Evolutionary conservation across 2,329 filamentous ascomycete genomes (phyloP).

Genomic region (Clarireedia sp.): DNA sequence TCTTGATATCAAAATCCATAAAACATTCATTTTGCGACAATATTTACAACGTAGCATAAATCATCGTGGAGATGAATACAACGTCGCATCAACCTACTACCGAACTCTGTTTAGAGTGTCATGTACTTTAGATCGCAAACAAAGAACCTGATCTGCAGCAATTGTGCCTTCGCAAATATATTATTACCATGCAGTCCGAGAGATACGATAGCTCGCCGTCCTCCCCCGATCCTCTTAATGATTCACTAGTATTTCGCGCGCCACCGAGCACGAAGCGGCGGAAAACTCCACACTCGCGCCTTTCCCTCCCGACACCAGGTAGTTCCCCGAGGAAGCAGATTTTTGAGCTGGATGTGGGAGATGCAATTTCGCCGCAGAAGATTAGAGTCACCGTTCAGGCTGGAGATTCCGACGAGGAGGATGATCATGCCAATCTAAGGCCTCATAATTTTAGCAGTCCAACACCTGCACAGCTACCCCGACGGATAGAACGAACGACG

Average conservation of each 20-base stretch:
- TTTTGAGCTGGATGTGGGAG: slow-evolving; percentile 30
- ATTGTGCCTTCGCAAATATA: background rate
- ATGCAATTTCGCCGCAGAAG: slow-evolving; percentile 29
- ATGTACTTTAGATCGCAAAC: slow-evolving; percentile 1
- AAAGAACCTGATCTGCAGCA: background rate
- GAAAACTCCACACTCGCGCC: slow-evolving; percentile 17
- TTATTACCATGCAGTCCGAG: slow-evolving; percentile 9
- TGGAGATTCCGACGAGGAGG: slow-evolving; percentile 22
- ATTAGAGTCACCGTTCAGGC: slow-evolving; percentile 31
- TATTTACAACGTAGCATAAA: slow-evolving; percentile 3
- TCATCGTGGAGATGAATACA: background rate
- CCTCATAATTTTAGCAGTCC: slow-evolving; percentile 15
- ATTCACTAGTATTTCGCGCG: slow-evolving; percentile 22
- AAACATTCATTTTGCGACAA: slow-evolving; percentile 9
- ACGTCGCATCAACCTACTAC: background rate
- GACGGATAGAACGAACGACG: slow-evolving; percentile 24
- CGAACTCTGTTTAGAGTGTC: slow-evolving; percentile 4
- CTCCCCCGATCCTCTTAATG: slow-evolving; percentile 31
- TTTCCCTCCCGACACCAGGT: slow-evolving; percentile 20
- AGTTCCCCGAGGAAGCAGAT: slow-evolving; percentile 30
- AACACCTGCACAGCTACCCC: slow-evolving; percentile 15
- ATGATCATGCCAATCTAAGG: slow-evolving; percentile 16
- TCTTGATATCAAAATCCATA: background rate
- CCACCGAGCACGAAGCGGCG: slow-evolving; percentile 25
- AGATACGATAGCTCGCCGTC: slow-evolving; percentile 23